A percentile compares a stretch with the other conserved stretches of the same genome.
Conservation (phyloP, 2,329 filamentous ascomycete genomes). For the Fusarium aywerte region DNA sequence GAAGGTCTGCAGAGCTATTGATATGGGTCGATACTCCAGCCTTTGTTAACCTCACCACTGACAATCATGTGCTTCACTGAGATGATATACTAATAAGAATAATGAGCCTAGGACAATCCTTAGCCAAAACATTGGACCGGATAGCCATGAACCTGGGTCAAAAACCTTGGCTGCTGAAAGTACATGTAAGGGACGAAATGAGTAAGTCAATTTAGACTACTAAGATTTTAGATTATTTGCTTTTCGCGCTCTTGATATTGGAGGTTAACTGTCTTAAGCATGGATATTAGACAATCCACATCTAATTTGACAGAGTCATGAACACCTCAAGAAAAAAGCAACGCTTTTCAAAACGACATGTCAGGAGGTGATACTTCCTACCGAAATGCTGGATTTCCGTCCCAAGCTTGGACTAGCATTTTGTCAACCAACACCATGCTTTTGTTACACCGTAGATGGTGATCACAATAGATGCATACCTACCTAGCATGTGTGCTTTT, state of each 20-base stretch:
- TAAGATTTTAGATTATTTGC: no score
- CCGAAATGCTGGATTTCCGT: neutral
- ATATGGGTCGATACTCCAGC: no score
- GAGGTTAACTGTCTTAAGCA: neutral
- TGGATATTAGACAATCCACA: neutral
- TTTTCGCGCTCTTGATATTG: no score
- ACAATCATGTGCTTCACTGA: neutral
- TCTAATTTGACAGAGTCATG: conserved; percentile 6
- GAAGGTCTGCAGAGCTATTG: neutral
- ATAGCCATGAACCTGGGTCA: neutral
- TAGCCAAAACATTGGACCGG: neutral
- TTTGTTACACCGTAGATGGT: neutral
- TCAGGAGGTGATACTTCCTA: neutral
- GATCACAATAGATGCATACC: neutral
- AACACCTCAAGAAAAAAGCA: neutral
- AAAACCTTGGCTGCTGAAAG: no score
- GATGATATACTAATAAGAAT: neutral
- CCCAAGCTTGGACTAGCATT: neutral
- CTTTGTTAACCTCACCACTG: neutral
- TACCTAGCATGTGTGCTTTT: neutral
- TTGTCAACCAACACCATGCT: neutral
- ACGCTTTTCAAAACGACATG: neutral
- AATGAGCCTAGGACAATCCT: neutral
- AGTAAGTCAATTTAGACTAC: no score
- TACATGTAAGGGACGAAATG: no score